Evolutionary conservation across 2,329 filamentous ascomycete genomes (phyloP), one percentile per base, ranked within the genome.

Genomic region (Fusarium ramigenum): DNA sequence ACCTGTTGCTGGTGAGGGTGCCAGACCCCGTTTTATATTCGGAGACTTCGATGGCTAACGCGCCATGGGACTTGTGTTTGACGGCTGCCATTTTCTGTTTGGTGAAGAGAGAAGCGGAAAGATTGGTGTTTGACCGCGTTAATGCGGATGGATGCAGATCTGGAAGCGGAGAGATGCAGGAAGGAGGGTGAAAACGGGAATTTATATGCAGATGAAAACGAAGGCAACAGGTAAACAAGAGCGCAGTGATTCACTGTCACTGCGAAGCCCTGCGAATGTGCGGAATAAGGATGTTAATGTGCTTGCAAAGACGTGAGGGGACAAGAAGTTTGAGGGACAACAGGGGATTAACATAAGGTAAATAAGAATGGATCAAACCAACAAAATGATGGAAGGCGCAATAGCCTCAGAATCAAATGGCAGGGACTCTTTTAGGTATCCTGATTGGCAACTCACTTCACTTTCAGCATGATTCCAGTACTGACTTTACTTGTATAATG

Each of bases 1-100:
- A 79, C 5, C 49, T 66, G 7, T 72, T 72, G 18, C 71, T 37
- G 32, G 40, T 34, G 3, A 72, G 66, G 9, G 47, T 54, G 4
- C 58, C 54, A 8, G 61, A 70, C 30, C 63, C 49, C 75, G 78
- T 79, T 28, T 57, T 69, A 61, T 57, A 62, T 54, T 40, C 60
- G 42, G 18, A 12, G 39, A 32, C 7, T 25, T n/a, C 4, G 32
- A 15, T 10, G 23, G 19, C 23, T 25, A 19, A 25, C 25, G 40
- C 50, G 16, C 23, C 42, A 40, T 32, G 21, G 9, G n/a, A 37
- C 32, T 25, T 18, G n/a, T 19, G 40, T 32, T 37, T 37, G 30
- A n/a, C 36, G 9, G 19, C 9, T 28, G 50, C 23, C 50, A 54
- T 54, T 8, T 40, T 40, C 2, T 40, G 36, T 28, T 54, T 25